phyloP scores from a whole-genome alignment of 2,329 filamentous ascomycete species.

The Epichloe scottii region DNA sequence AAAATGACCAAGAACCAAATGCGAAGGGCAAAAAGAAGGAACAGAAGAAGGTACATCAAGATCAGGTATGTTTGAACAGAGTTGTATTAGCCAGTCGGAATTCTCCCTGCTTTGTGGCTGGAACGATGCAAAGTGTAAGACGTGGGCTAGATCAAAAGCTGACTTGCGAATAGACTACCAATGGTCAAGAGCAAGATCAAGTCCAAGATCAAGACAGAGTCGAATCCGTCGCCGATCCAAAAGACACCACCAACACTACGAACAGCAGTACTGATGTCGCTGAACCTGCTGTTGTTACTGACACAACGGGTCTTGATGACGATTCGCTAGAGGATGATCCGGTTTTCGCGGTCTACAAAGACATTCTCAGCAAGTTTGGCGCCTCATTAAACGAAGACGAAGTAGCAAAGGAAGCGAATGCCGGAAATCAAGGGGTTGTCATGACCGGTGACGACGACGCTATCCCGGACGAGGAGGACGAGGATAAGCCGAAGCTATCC shows the following conservation, averaged over 20 bases:
- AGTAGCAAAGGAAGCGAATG: conserved; percentile 49
- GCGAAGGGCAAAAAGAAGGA: conserved; percentile 91
- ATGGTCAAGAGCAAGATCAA: conserved; percentile 2
- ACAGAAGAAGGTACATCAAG: conserved; percentile 55
- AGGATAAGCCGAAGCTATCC: conserved; percentile 58
- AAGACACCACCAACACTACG: neutral
- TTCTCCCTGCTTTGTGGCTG: neutral
- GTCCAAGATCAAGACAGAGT: conserved; percentile 2
- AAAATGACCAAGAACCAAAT: conserved; percentile 93
- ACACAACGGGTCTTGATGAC: conserved; percentile 44
- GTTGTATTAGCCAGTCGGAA: no score
- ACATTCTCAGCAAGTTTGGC: conserved; percentile 71
- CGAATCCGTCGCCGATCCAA: conserved; percentile 18
- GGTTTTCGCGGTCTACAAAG: conserved; percentile 71
- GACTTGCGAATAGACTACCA: conserved; percentile 1
- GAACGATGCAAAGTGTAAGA: no score
- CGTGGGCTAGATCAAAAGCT: neutral
- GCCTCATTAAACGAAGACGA: conserved; percentile 50
- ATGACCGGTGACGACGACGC: conserved; percentile 76
- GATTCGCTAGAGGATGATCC: conserved; percentile 58
- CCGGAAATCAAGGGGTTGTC: conserved; percentile 70
- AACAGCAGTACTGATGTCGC: conserved; percentile 5
- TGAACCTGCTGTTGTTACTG: conserved; percentile 24
- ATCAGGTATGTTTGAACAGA: conserved; percentile 30
- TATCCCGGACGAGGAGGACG: conserved; percentile 72